phyloP scores from a whole-genome alignment of 345 rosid species.

The Eucalyptus erythrocorys region DNA sequence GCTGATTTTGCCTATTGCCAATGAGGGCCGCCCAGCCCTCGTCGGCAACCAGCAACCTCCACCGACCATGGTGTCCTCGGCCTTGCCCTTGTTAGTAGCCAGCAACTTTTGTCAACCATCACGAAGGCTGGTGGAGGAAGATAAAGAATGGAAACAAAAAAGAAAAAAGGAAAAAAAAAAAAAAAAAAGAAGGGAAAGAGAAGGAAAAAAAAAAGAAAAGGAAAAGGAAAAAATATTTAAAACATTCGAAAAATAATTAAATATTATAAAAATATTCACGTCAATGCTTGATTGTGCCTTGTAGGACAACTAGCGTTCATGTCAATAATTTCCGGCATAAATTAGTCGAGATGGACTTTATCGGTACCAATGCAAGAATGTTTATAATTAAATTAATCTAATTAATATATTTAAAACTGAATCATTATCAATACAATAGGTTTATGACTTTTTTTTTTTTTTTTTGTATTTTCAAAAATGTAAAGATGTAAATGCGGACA shows the following conservation, averaged over 20 bases:
- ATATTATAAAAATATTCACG: accelerated
- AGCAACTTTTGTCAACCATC: too few species aligned
- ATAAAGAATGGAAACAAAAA: accelerated
- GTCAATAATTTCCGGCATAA: too few species aligned
- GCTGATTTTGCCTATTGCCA: accelerated
- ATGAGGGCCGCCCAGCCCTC: too few species aligned
- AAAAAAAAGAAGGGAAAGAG: too few species aligned
- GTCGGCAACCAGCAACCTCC: accelerated
- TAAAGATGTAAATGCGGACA: too few species aligned
- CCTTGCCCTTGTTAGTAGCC: too few species aligned
- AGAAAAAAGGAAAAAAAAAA: accelerated
- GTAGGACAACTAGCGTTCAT: accelerated
- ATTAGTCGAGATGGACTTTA: too few species aligned
- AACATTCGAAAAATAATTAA: accelerated
- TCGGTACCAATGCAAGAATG: accelerated
- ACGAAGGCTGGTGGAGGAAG: accelerated
- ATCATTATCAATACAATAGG: accelerated
- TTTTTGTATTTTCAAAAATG: too few species aligned
- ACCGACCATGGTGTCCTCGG: accelerated
- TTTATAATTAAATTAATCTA: too few species aligned
- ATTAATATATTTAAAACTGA: accelerated
- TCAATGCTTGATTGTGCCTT: accelerated
- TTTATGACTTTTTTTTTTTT: too few species aligned
- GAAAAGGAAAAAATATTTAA: too few species aligned
- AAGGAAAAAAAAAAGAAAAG: too few species aligned